A percentile compares a stretch with the other conserved stretches of the same genome.
Conservation (phyloP, 2,329 filamentous ascomycete species). For the Sclerotinia glacialis region DNA sequence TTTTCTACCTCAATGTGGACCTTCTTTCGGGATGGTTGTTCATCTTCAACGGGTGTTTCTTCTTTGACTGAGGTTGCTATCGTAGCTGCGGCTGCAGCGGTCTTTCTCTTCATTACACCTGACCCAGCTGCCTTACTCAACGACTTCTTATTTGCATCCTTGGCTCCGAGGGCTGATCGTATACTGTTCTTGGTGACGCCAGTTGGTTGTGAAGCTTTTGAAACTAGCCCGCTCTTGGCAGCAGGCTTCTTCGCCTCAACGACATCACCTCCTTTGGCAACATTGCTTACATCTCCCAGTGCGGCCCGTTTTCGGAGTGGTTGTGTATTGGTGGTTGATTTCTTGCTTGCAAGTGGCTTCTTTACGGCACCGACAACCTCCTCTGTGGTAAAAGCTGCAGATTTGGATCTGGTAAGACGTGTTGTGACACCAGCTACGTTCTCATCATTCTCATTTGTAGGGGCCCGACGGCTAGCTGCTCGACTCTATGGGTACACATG, state of each 20-base stretch:
- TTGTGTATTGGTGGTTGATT: slow-evolving; percentile 52
- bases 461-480: slow-evolving; percentile 68
- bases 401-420: slow-evolving; percentile 90
- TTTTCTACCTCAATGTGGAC: slow-evolving; percentile 55
- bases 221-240: slow-evolving; percentile 66
- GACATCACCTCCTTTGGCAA: slow-evolving; percentile 68
- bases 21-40: slow-evolving; percentile 69
- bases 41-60: slow-evolving; percentile 57
- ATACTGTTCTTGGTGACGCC: slow-evolving; percentile 69
- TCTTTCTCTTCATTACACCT: slow-evolving; percentile 70
- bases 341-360: slow-evolving; percentile 70
- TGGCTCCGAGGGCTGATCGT: slow-evolving; percentile 62
- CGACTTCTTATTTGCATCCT: slow-evolving; percentile 64
- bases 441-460: slow-evolving; percentile 93
- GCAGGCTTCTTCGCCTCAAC: slow-evolving; percentile 73
- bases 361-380: slow-evolving; percentile 54
- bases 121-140: slow-evolving; percentile 74
- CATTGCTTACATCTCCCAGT: slow-evolving; percentile 93
- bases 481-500: slow-evolving; percentile 51
- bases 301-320: slow-evolving; percentile 73
- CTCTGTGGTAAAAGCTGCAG: slow-evolving; percentile 64
- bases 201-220: slow-evolving; percentile 78
- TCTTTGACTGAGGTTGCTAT: slow-evolving; percentile 59
- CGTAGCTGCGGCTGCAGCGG: slow-evolving; percentile 48
- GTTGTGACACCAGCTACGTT: slow-evolving; percentile 65